Evolutionary conservation across 2,329 filamentous ascomycete species (phyloP), one percentile per base, ranked within the genome.

Genomic region (Magnaporthiopsis rhizophila): DNA sequence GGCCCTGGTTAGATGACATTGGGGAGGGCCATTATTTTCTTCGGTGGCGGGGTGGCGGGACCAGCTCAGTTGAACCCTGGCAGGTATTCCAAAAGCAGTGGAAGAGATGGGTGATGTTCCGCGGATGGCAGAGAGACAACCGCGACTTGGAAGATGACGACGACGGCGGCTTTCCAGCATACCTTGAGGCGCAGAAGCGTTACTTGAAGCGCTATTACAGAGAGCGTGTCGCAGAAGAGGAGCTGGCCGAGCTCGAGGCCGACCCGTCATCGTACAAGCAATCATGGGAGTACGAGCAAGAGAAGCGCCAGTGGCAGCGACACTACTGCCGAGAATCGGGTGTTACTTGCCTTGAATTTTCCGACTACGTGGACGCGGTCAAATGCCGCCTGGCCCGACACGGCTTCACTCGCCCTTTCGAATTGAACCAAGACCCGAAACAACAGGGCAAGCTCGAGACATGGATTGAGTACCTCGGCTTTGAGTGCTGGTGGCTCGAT

Each of bases 401-500:
- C 60, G 60, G 60, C 34, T 61, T 61, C 38, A 61, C 32, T 13
- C 8, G 26, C n/a, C 34, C 34, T 32, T 61, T 61, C 11, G 18
- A 61, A n/a, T 32, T 61, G 36, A 26, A 45, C 3, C 34, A 36
- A 11, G 34, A 61, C 36, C 24, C 38, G 9, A 45, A 18, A 21
- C n/a, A 15, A 13, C 60, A 61, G 60, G 60, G 38, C 11, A 13
- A 21, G 3, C 26, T 12, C 21, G 60, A 24, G 9, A 61, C 60
- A 18, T 61, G 60, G 60, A 45, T 34, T 21, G 36, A 61, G 26
- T 61, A 61, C 34, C 34, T 50, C n/a, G 36, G 34, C 30, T 61
- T 61, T 9, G 36, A 38, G n/a, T 61, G 21, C 60, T 61, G 60
- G 60, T 61, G 60, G 60, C 34, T 50, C 34, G 60, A 61, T 38